These are phyloP conservation scores for Candida jianshihensis DNA, from an alignment of 805 yeast species.

Conservation along the genomic window DNA sequence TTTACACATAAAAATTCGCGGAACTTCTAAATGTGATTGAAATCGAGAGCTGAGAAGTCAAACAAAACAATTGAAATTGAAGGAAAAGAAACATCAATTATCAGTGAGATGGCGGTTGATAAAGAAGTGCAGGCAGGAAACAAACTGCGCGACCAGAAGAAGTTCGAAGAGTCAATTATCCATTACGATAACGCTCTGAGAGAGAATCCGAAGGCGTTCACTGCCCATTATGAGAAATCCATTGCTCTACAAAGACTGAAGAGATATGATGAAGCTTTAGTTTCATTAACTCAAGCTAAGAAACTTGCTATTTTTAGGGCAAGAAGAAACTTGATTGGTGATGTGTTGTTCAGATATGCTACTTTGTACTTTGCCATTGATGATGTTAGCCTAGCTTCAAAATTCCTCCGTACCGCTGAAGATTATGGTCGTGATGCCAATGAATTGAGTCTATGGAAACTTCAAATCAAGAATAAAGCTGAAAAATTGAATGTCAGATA, in stretches of 20 bases:
- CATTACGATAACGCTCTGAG: conserved; percentile 30
- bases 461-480: conserved; percentile 15
- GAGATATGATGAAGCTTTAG: conserved; percentile 35
- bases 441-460: conserved; percentile 14
- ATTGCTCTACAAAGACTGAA: conserved; percentile 36
- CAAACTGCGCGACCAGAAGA: conserved; percentile 31
- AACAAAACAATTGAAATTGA: no score
- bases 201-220: conserved; percentile 37
- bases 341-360: conserved; percentile 40
- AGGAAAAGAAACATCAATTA: no score
- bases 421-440: conserved; percentile 28
- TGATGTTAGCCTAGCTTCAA: conserved; percentile 31
- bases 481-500: conserved; percentile 6
- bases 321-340: conserved; percentile 34
- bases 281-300: conserved; percentile 36
- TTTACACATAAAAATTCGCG: no score
- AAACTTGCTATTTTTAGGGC: conserved; percentile 36
- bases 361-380: conserved; percentile 33
- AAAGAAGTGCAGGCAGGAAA: conserved; percentile 30
- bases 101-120: conserved; percentile 26
- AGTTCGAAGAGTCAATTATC: conserved; percentile 36
- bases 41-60: no score
- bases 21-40: no score
- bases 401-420: conserved; percentile 34
- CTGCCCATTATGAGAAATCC: conserved; percentile 38